phyloP scores from a whole-genome alignment of 1,284 basidiomycete species.

The Trametes pubescens region DNA sequence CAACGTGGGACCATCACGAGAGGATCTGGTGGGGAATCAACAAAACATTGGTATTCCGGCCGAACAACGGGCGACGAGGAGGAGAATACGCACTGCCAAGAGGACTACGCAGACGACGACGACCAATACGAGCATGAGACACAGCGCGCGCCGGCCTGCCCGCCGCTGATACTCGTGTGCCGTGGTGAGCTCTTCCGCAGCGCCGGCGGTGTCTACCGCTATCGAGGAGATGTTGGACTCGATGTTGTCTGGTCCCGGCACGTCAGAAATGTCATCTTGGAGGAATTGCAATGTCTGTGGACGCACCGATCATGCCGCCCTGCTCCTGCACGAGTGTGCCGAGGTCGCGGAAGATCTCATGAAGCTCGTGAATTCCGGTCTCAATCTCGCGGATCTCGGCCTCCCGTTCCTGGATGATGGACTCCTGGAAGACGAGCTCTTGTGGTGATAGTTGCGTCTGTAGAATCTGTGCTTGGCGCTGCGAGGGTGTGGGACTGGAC shows the following conservation, averaged over 20 bases:
- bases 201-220: conserved; percentile 84
- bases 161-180: conserved; percentile 96
- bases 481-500: conserved; percentile 45
- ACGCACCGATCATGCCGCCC: conserved; percentile 91
- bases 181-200: conserved; percentile 87
- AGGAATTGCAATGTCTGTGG: neutral
- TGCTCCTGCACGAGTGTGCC: conserved; percentile 96
- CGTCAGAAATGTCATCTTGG: neutral
- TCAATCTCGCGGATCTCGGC: conserved; percentile 97
- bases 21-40: conserved; percentile 38
- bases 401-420: conserved; percentile 95
- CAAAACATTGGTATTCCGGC: conserved; percentile 39
- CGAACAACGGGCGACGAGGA: conserved; percentile 39
- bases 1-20: conserved; percentile 32
- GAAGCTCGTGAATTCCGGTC: conserved; percentile 94
- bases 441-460: conserved; percentile 84
- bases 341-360: conserved; percentile 97
- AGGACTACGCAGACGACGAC: conserved; percentile 92
- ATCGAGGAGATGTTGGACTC: conserved; percentile 94
- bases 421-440: conserved; percentile 96
- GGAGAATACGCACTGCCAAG: conserved; percentile 77
- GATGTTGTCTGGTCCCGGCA: conserved; percentile 81
- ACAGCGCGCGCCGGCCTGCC: conserved; percentile 90
- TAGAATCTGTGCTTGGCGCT: conserved; percentile 75
- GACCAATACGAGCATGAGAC: conserved; percentile 88